Base-by-base conservation (phyloP, 768 basidiomycete species). In the Tulasnella sp. region DNA sequence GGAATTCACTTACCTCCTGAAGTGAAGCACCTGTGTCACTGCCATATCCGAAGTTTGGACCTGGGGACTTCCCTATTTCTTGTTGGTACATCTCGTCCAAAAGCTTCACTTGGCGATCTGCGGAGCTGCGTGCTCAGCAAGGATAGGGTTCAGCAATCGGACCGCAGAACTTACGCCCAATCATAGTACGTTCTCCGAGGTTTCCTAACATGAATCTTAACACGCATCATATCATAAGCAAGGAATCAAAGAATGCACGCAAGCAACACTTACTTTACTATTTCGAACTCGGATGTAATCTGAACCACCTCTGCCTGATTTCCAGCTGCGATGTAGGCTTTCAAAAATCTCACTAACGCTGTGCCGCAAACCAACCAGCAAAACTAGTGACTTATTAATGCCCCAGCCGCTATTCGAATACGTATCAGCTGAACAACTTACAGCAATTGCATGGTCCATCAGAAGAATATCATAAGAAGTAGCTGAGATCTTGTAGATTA, bases 381-480 rank as follows among this genome's bases (percentile, higher is more conserved):
- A 57, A 79, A 77, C 78, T 81, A 49, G 25, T 27, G 50, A 41
- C 28, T 24, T 54, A 32, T 29, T 25, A 48, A 27, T 24, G 37
- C 34, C 37, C 24, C 15, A 32, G 24, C 9, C 40, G 12, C 12
- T 15, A 43, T 8, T 28, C 5, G n/a, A 51, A 35, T 5, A 3
- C 3, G 45, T 27, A 37, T 33, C 32, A 37, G 20, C 27, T 27
- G 43, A 22, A 46, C 33, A n/a, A 53, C 75, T 60, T 61, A 83
- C 82, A 54, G 78, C 70, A 57, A 77, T 78, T 58, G 83, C 81
- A n/a, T 74, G 69, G 57, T 83, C 83, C 31, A 84, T 60, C 3
- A 82, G 68, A 4, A 79, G 76, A 15, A 83, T 70, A 58, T 85
- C 82, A 58, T 72, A 84, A 54, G 78, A 84, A 0, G 83, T 84